These are phyloP conservation scores for Tulasnella sp. DNA, from an alignment of 768 basidiomycete species.

Conservation along the genomic window DNA sequence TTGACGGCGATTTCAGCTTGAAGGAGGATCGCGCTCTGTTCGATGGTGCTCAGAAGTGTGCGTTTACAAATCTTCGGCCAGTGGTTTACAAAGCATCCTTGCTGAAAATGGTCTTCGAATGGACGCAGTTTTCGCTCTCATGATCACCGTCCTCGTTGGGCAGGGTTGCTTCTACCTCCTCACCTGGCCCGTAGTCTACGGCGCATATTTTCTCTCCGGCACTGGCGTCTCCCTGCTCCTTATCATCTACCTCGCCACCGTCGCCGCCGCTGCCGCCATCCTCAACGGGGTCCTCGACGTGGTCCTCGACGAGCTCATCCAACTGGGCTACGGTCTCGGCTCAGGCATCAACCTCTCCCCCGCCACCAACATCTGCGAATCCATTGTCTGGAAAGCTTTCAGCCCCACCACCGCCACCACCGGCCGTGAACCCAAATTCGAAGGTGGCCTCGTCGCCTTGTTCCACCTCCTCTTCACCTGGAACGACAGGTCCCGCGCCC, in stretches of 20 bases:
- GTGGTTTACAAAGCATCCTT: no score
- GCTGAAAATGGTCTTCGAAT: not conserved
- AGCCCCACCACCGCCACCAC: constrained; percentile 98
- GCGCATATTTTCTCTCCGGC: constrained; percentile 86
- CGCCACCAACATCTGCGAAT: constrained; percentile 99
- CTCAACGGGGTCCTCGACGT: constrained; percentile 74
- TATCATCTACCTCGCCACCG: constrained; percentile 91
- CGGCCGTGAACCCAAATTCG: constrained; percentile 95
- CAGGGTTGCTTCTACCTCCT: constrained; percentile 94
- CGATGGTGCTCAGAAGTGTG: constrained; percentile 94
- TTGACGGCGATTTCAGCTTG: constrained; percentile 94
- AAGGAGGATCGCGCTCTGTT: constrained; percentile 97
- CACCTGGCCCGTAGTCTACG: constrained; percentile 94
- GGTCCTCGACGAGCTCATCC: constrained; percentile 55
- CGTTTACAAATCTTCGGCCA: constrained; percentile 35
- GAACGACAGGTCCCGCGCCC: constrained; percentile 95
- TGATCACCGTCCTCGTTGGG: constrained; percentile 96
- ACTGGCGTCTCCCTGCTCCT: constrained; percentile 95
- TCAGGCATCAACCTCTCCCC: constrained; percentile 99
- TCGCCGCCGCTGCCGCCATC: constrained; percentile 93
- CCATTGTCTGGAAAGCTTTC: constrained; percentile 99
- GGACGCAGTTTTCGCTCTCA: constrained; percentile 85
- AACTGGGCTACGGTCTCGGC: constrained; percentile 98
- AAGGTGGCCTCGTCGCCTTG: constrained; percentile 90
- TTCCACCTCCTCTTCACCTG: constrained; percentile 98